Evolutionary conservation across 176 grass and related monocot genomes (phyloP), one percentile per base, ranked within the genome.

Genomic region (Juncus inflexus): DNA sequence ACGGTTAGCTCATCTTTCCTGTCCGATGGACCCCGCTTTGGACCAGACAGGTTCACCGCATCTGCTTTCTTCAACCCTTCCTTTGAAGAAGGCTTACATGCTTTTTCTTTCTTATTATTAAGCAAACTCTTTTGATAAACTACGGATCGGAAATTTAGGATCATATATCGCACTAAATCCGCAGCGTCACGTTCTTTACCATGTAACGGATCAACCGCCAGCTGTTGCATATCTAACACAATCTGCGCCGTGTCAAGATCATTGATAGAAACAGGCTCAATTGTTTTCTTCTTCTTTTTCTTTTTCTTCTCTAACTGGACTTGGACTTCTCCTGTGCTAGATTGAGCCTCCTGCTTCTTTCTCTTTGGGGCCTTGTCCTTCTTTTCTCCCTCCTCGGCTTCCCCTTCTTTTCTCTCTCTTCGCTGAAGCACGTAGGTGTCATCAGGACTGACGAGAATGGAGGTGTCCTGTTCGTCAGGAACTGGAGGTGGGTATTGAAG

Each of bases 101-200:
- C 4, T 47, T 62, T 55, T 40, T 67, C 67, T 58, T 71, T 70
- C 52, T 70, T 71, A 52, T 71, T 52, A 58, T 86, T 78, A 81
- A 74, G 80, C 58, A 82, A 47, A 60, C 92, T 86, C 75, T 94
- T 99, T 76, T 90, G 90, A 76, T 80, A 99, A 64, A 82, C 61
- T 41, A 76, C 72, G 0, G 83, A 92, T 6, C 94, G 88, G 68
- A 86, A 99, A 28, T 82, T 90, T 65, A 89, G 68, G 73, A 90
- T 12, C 58, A 92, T 79, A 64, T 76, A 35, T 63, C 73, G 83
- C 12, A 79, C 76, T 3, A 76, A 42, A 41, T 57, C 47, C 3
- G 80, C 75, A 13, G 87, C 80, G 65, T 69, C 60, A 6, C 67
- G 81, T 19, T 83, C 83, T n/a, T 53, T 75, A 50, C 63, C 85